These are phyloP conservation scores for Triticum turgidum DNA, from an alignment of 176 grass and related monocot species.

Conservation along the genomic window DNA sequence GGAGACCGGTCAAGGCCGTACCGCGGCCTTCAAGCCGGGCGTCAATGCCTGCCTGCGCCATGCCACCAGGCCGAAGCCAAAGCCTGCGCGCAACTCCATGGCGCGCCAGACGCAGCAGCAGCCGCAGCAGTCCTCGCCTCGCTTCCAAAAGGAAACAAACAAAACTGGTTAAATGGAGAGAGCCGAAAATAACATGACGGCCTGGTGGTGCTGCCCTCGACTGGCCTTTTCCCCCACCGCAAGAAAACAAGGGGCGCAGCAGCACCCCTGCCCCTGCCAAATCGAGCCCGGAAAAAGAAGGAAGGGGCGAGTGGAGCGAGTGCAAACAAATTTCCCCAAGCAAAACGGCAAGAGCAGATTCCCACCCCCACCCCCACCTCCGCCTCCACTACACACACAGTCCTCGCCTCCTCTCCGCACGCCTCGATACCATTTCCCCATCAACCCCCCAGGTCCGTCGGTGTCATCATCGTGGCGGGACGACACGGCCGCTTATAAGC, in stretches of 20 bases:
- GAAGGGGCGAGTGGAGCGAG: constrained; percentile 2
- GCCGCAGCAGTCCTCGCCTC: neutral
- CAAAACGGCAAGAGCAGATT: constrained; percentile 27
- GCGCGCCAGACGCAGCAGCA: neutral
- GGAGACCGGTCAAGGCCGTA: constrained; percentile 45
- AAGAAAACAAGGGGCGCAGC: neutral
- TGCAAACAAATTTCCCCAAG: constrained; percentile 34
- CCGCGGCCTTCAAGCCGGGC: constrained; percentile 13
- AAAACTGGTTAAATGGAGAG: neutral
- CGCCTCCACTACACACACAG: neutral
- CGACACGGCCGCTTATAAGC: neutral
- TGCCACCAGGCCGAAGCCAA: neutral
- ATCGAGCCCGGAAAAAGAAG: constrained; percentile 33
- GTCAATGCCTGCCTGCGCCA: constrained; percentile 26
- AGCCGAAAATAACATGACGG: neutral
- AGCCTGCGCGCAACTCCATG: neutral
- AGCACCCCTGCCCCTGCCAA: neutral
- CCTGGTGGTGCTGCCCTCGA: neutral
- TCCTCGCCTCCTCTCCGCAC: neutral
- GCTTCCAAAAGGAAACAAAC: constrained; percentile 25
- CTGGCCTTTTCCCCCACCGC: neutral
- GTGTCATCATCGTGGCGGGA: neutral
- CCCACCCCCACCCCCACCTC: neutral
- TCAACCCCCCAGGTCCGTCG: neutral
- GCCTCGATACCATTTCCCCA: neutral